Evolutionary conservation across 2,329 filamentous ascomycete genomes (phyloP).

Genomic region (Ophiostoma novo-ulmi): DNA sequence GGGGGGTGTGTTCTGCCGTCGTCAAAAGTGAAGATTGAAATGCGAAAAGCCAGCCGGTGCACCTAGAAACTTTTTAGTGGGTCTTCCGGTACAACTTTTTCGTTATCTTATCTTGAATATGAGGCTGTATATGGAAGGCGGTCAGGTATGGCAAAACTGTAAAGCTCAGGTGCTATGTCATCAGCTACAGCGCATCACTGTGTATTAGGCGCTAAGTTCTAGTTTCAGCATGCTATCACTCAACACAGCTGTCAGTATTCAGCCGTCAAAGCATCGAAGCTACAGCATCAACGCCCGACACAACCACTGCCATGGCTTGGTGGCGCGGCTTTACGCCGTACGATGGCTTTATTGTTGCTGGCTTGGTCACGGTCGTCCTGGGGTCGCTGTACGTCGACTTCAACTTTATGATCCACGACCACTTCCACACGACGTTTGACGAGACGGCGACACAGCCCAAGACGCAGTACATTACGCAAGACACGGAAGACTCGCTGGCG

Average conservation of each 20-base stretch:
- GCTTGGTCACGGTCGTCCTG: constrained; percentile 54
- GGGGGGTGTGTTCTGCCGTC: not conserved
- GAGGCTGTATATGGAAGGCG: constrained; percentile 25
- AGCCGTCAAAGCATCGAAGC: not conserved
- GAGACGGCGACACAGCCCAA: constrained; percentile 57
- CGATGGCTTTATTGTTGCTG: constrained; percentile 49
- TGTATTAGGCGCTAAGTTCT: not conserved
- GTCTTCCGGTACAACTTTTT: constrained; percentile 25
- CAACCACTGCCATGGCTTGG: constrained; percentile 7
- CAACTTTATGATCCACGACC: constrained; percentile 50
- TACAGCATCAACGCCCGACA: not conserved
- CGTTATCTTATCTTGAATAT: constrained; percentile 33
- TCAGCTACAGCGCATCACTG: not conserved
- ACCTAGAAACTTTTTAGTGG: constrained; percentile 22
- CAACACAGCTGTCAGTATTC: not conserved
- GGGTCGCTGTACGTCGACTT: constrained; percentile 55
- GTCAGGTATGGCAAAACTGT: constrained; percentile 31
- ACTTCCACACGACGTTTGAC: constrained; percentile 49
- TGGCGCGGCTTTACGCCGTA: constrained; percentile 1
- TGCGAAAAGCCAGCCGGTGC: constrained; percentile 3
- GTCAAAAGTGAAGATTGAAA: not conserved
- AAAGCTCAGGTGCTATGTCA: not conserved
- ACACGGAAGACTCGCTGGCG: constrained; percentile 67
- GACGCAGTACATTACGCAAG: constrained; percentile 68
- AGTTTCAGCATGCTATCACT: not conserved